phyloP scores from a whole-genome alignment of 495 filamentous ascomycete genomes.

The Hypoxylon perforatum region DNA sequence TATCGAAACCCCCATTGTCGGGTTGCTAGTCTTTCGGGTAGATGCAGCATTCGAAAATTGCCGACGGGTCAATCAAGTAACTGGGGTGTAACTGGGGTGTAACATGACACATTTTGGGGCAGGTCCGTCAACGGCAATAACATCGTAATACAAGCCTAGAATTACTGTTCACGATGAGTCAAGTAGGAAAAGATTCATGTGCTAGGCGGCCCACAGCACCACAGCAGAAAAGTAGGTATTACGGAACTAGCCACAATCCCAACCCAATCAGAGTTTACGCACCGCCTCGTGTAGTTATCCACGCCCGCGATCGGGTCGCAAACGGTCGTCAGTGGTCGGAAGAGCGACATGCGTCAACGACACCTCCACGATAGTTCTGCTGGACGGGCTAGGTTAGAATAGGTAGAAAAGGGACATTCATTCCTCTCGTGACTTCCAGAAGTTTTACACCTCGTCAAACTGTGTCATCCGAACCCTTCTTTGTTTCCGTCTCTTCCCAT shows the following conservation, averaged over 20 bases:
- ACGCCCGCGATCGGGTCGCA: conserved; percentile 32
- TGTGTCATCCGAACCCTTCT: no score
- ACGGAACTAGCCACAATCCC: conserved; percentile 3
- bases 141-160: conserved; percentile 15
- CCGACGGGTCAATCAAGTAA: neutral
- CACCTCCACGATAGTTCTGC: neutral
- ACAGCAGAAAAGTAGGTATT: conserved; percentile 16
- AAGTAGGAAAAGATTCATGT: neutral
- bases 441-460: neutral
- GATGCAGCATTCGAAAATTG: conserved; percentile 10
- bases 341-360: conserved; percentile 21
- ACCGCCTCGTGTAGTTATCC: conserved; percentile 25
- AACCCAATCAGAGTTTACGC: conserved; percentile 31
- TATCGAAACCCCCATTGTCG: conserved; percentile 12
- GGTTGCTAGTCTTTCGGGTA: conserved; percentile 23
- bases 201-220: no score
- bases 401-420: conserved; percentile 8
- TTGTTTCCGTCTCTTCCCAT: no score
- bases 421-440: neutral
- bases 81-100: no score
- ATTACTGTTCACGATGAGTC: conserved; percentile 13
- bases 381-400: no score
- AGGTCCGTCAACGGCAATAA: conserved; percentile 6
- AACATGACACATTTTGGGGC: neutral
- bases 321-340: conserved; percentile 23